Evolutionary conservation across 2,329 filamentous ascomycete genomes (phyloP).

Genomic region (Fusarium coffeatum): DNA sequence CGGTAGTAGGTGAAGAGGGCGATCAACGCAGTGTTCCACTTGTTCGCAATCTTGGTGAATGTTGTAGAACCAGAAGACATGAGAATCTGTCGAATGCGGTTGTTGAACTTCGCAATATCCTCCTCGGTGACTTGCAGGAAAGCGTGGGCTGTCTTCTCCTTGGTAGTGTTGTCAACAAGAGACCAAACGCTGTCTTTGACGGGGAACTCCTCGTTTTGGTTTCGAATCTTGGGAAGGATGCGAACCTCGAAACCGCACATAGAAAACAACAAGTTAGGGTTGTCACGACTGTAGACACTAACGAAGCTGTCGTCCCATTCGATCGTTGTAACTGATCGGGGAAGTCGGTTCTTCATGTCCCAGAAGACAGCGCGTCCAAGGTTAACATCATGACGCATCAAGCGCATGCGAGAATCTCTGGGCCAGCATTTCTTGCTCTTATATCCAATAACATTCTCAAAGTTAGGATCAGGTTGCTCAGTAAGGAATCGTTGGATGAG

Average conservation of each 20-base stretch:
- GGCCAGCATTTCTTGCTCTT: slow-evolving; percentile 99
- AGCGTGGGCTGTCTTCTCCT: slow-evolving; percentile 95
- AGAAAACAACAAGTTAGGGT: slow-evolving; percentile 95
- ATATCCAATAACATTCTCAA: slow-evolving; percentile 99
- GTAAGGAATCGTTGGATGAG: slow-evolving; percentile 97
- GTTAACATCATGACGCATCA: slow-evolving; percentile 99
- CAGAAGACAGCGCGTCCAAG: slow-evolving; percentile 97
- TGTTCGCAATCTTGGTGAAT: slow-evolving; percentile 99
- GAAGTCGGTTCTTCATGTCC: slow-evolving; percentile 97
- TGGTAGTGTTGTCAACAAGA: slow-evolving; percentile 93
- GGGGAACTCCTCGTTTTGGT: slow-evolving; percentile 94
- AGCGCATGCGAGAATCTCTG: slow-evolving; percentile 93
- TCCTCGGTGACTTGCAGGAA: slow-evolving; percentile 98
- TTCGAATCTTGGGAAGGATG: slow-evolving; percentile 93
- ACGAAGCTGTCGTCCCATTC: slow-evolving; percentile 99
- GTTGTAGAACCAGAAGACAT: slow-evolving; percentile 99
- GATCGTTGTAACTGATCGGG: slow-evolving; percentile 93
- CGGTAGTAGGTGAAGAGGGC: slow-evolving; percentile 98
- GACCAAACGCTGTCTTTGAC: slow-evolving; percentile 99
- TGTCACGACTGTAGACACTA: slow-evolving; percentile 97
- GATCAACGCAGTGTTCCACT: slow-evolving; percentile 98
- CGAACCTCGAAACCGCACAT: slow-evolving; percentile 99
- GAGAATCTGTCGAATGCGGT: slow-evolving; percentile 95
- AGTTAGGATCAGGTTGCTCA: slow-evolving; percentile 98
- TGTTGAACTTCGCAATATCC: slow-evolving; percentile 99